These are phyloP conservation scores for Ilex asprella DNA, from an alignment of 257 asterid species.

Conservation along the genomic window DNA sequence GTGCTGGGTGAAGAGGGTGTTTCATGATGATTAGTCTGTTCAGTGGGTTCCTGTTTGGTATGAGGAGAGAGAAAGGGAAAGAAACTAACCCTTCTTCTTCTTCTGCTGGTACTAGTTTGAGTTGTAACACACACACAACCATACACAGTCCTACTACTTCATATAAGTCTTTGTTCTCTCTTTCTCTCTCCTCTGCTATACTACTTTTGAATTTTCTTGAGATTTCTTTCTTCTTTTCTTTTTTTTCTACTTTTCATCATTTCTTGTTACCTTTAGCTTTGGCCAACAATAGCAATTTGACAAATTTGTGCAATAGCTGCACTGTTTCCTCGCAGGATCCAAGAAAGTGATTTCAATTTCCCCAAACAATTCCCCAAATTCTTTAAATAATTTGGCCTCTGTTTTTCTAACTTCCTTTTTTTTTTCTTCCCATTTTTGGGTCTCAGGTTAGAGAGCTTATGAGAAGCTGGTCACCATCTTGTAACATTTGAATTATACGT, in stretches of 20 bases:
- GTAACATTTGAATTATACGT: too few species aligned
- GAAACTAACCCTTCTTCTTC: not conserved
- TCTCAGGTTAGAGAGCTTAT: too few species aligned
- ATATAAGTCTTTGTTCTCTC: not conserved
- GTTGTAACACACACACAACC: too few species aligned
- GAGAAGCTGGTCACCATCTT: too few species aligned
- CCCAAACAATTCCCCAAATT: slow-evolving; percentile 1
- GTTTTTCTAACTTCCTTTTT: too few species aligned
- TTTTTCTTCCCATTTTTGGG: too few species aligned
- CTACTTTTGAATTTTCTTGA: slow-evolving; percentile 16
- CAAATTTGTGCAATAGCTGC: slow-evolving; percentile 17
- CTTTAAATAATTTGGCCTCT: too few species aligned
- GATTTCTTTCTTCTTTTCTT: slow-evolving; percentile 4
- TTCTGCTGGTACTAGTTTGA: not conserved
- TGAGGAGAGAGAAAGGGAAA: slow-evolving; percentile 31
- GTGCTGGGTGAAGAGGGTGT: slow-evolving; percentile 48
- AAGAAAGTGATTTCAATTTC: slow-evolving; percentile 47
- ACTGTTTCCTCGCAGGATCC: slow-evolving; percentile 55
- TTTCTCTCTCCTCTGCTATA: slow-evolving; percentile 3
- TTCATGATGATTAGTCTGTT: slow-evolving; percentile 57
- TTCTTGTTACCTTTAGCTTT: slow-evolving; percentile 53
- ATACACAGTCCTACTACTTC: slow-evolving; percentile 3
- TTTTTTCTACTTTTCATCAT: slow-evolving; percentile 55
- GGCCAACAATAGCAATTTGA: slow-evolving; percentile 18
- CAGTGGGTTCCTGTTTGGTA: slow-evolving; percentile 47